Evolutionary conservation across 1,284 basidiomycete genomes (phyloP), one percentile per base, ranked within the genome.

Genomic region (Gymnopus androsaceus): DNA sequence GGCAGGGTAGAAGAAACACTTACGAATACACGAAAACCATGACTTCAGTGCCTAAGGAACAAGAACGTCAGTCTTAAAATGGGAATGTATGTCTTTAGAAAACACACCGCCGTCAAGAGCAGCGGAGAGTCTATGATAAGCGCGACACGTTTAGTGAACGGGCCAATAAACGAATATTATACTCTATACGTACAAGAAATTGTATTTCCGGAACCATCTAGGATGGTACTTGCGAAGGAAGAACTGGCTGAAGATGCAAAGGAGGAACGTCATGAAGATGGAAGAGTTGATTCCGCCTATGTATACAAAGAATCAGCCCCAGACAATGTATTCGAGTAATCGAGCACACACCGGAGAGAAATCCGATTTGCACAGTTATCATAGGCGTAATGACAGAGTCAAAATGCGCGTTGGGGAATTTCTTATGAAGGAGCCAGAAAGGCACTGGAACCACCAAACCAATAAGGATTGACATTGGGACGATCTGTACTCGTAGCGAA

Each of bases 191-290:
- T 34, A 61, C 56, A 81, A 68, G 70, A 79, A 86, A 71, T 84
- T 84, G 70, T 84, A 85, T 66, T 83, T 80, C 58, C 76, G 74
- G 73, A 82, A 82, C 75, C 76, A 81, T 27, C 75, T 66, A 30
- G 79, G 76, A 55, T 74, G 66, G 55, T 72, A 69, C 51, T 62
- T 63, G 25, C 66, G 59, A 19, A 67, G 37, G 55, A 63, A 67
- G 54, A 59, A 64, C 40, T 66, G 65, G 30, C 64, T 65, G 55
- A 82, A 75, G 36, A 82, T 61, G 30, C 80, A 82, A 36, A 84
- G 69, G 11, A 73, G 60, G 69, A 84, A 80, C 4, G 76, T 75
- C 54, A 75, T 77, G 60, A 79, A 75, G 12, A 80, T 72, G 15
- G 75, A 74, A n/a, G 76, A 79, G 70, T 81, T 84, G 67, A 84